Percentiles rank a stretch among this genome's conserved stretches.
phyloP scores from a whole-genome alignment of 129 eudicot genomes.

The Helianthus annuus region HanXRQr2.0-SUNRISE NC_035443.2:186767109-186767608 shows the following conservation, averaged over 20 bases:
- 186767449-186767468: constrained; percentile 1
- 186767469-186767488: neutral
- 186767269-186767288: constrained; percentile 22
- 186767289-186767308: neutral
- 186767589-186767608: too few relatives aligned
- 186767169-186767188: constrained; percentile 36
- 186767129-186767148: constrained; percentile 31
- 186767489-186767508: neutral
- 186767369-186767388: constrained; percentile 80
- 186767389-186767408: constrained; percentile 88
- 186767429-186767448: constrained; percentile 47
- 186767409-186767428: constrained; percentile 87
- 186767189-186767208: constrained; percentile 46
- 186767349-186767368: constrained; percentile 92
- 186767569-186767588: too few relatives aligned
- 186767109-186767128: constrained; percentile 17
- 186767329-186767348: constrained; percentile 74
- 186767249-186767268: constrained; percentile 53
- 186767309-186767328: neutral
- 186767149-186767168: constrained; percentile 35
- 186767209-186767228: constrained; percentile 36
- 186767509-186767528: too few relatives aligned
- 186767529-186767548: too few relatives aligned
- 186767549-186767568: too few relatives aligned
- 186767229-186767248: constrained; percentile 54